These are phyloP conservation scores for Heritiera fomes DNA, from an alignment of 345 rosid genomes.

Conservation along the genomic window DNA sequence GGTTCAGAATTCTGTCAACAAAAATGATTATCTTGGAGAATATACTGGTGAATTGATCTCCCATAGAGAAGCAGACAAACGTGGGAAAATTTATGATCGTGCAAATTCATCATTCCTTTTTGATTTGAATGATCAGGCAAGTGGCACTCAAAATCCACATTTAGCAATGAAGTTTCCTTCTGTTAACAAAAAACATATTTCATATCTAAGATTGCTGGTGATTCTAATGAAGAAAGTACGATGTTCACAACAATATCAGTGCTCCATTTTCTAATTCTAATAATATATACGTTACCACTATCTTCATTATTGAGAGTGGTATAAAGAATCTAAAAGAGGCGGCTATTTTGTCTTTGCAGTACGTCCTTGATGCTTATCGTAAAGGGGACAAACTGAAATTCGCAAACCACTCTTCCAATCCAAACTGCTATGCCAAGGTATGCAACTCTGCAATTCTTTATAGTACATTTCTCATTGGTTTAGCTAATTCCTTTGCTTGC, in stretches of 20 bases:
- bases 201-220: not conserved
- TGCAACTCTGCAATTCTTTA: not conserved
- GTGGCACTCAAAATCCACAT: slow-evolving; percentile 14
- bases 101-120: slow-evolving; percentile 97
- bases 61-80: slow-evolving; percentile 95
- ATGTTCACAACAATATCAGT: not conserved
- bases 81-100: slow-evolving; percentile 97
- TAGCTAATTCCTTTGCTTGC: slow-evolving; percentile 20
- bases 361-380: slow-evolving; percentile 92
- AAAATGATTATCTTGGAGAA: slow-evolving; percentile 96
- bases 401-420: slow-evolving; percentile 92
- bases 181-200: not conserved
- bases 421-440: slow-evolving; percentile 98
- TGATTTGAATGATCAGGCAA: slow-evolving; percentile 98
- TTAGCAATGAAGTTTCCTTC: not conserved
- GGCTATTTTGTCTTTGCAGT: slow-evolving; percentile 47
- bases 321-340: slow-evolving; percentile 9
- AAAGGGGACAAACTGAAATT: slow-evolving; percentile 98
- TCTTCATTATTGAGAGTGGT: not conserved
- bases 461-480: slow-evolving; percentile 9
- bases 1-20: slow-evolving; percentile 86
- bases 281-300: not conserved
- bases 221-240: not conserved
- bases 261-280: not conserved
- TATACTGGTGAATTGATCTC: slow-evolving; percentile 97